Base-by-base conservation (phyloP, 305 asterid species). In the Fraxinus greggii region DNA sequence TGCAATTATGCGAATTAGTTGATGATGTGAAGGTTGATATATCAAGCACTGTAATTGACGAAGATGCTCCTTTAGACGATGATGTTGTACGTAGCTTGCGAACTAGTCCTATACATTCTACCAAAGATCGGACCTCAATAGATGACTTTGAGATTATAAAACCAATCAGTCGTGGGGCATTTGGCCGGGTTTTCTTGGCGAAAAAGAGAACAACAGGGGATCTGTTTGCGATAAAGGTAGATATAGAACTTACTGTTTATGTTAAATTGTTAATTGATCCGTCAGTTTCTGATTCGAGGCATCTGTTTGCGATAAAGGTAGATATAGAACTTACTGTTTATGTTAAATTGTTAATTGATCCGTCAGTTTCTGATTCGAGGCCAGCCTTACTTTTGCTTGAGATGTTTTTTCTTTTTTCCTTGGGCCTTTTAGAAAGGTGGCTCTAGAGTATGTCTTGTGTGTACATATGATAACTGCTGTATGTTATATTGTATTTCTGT, bases 111-210 rank as follows among this genome's bases (percentile, higher is more conserved):
- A 83, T 92, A 48, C 98, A 97, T 93, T 84, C 97, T 79, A 87
- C 86, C 79, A 97, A 90, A 88, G 98, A 95, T 80, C 99, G 98
- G 54, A 97, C 99, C 79, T 91, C 99, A 15, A 97, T 97, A 81
- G 99, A 97, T 87, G 97, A 95, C 92, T 97, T 97, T 80, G 99
- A 94, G 93, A 97, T 97, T 82, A 95, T 97, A 82, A 95, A 93
- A 90, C 99, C 98, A 79, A 97, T 97, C 80, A 97, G 99, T 83
- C 98, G 98, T 79, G 99, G 99, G 73, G 99, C 99, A 84, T 97
- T 97, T 87, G 99, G 99, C 78, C 93, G 99, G 78, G 99, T 97
- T 79, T 97, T 97, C 87, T 86, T 97, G 91, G 97, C 99, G 54
- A 93, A 95, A 87, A 97, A 97, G 93, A 91, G 98, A 88, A 92